Evolutionary conservation across 192 early-diverging fungal species (phyloP).

Genomic region (Backusella tarrabulga): DNA sequence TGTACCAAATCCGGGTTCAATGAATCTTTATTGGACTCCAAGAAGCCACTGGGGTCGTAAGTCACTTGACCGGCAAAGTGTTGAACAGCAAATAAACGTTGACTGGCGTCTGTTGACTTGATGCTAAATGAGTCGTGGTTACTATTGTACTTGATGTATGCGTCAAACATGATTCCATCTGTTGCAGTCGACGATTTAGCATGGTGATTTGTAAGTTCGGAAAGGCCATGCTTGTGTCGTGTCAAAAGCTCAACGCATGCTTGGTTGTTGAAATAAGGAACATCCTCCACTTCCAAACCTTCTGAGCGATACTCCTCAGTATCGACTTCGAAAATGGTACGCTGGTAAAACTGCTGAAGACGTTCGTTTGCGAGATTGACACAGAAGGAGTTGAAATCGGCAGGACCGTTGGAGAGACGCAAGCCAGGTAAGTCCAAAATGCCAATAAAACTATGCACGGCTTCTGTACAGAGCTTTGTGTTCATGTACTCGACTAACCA

Average conservation of each 20-base stretch:
- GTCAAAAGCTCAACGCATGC: constrained; percentile 73
- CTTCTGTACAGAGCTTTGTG: constrained; percentile 71
- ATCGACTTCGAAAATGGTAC: constrained; percentile 71
- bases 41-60: constrained; percentile 65
- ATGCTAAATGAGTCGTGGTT: constrained; percentile 47
- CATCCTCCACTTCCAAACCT: constrained; percentile 52
- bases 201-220: constrained; percentile 56
- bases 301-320: constrained; percentile 60
- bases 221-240: constrained; percentile 65
- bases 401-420: constrained; percentile 34
- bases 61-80: constrained; percentile 76
- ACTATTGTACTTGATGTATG: constrained; percentile 51
- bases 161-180: constrained; percentile 51
- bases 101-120: constrained; percentile 33
- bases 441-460: constrained; percentile 73
- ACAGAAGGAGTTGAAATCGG: constrained; percentile 66
- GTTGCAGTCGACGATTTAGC: constrained; percentile 48
- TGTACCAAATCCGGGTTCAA: constrained; percentile 83
- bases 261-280: constrained; percentile 62
- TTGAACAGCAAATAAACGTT: constrained; percentile 71
- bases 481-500: constrained; percentile 87
- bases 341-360: constrained; percentile 71
- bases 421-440: constrained; percentile 88
- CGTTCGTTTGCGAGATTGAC: constrained; percentile 77
- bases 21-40: constrained; percentile 77